These are phyloP conservation scores for Globisporangium lucens DNA, from an alignment of 352 stramenopile genomes.

Conservation along the genomic window DNA sequence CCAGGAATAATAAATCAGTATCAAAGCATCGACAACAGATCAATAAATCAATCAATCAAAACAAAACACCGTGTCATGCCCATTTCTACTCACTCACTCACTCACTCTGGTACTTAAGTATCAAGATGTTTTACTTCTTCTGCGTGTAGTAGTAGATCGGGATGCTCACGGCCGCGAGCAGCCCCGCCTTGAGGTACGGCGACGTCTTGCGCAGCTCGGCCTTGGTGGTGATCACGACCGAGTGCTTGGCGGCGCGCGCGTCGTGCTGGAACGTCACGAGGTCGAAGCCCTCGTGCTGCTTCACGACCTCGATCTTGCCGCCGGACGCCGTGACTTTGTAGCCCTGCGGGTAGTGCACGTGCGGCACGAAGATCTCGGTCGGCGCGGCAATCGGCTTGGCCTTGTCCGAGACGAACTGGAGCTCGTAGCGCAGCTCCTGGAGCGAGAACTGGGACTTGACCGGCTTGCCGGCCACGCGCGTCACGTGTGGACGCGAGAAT, in stretches of 20 bases:
- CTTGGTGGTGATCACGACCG: constrained; percentile 44
- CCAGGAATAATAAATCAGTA: constrained; percentile 4
- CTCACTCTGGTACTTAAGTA: neutral
- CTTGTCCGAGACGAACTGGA: constrained; percentile 44
- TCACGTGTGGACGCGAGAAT: constrained; percentile 66
- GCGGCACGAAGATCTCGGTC: constrained; percentile 68
- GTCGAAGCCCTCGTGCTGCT: constrained; percentile 58
- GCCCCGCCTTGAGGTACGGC: constrained; percentile 14
- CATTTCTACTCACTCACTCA: neutral
- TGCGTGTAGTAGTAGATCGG: constrained; percentile 12
- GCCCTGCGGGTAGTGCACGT: constrained; percentile 67
- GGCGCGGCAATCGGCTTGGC: constrained; percentile 20
- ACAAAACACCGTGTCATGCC: neutral
- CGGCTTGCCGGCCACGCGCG: constrained; percentile 60
- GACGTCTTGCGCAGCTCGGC: constrained; percentile 11
- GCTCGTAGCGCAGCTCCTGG: constrained; percentile 46
- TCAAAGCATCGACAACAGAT: too few species aligned
- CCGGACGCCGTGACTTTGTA: constrained; percentile 59
- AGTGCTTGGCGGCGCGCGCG: constrained; percentile 22
- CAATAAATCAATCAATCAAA: too few species aligned
- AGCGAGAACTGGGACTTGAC: constrained; percentile 54
- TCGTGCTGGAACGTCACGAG: constrained; percentile 49
- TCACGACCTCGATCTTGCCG: constrained; percentile 36
- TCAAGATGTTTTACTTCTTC: neutral
- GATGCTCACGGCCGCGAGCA: constrained; percentile 14